A percentile compares a stretch with the other conserved stretches of the same genome.
These are phyloP conservation scores for Arthrobotrys sphaeroides DNA, from an alignment of 2,329 filamentous ascomycete species.

Conservation along the genomic window DNA sequence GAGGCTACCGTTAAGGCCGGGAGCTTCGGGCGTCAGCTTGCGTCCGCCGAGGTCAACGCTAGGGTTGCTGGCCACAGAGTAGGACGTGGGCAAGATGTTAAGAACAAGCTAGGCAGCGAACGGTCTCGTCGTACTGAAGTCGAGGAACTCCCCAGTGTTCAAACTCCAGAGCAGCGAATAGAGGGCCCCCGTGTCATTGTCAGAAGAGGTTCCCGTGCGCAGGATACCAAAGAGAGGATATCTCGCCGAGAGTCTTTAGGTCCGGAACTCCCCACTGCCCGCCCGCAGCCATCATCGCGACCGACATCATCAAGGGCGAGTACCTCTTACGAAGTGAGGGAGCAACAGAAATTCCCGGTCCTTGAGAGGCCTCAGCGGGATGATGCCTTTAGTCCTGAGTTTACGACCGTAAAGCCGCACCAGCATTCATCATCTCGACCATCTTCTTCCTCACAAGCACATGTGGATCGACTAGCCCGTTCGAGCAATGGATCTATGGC, in stretches of 20 bases:
- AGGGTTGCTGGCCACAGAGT: conserved; percentile 40
- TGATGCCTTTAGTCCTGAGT: background rate
- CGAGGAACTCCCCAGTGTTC: background rate
- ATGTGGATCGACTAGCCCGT: conserved; percentile 1
- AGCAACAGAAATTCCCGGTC: background rate
- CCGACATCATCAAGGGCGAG: background rate
- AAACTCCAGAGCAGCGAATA: background rate
- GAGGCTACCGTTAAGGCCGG: conserved; percentile 22
- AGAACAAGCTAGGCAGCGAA: background rate
- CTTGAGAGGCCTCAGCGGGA: conserved; percentile 1
- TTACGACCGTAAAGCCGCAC: background rate
- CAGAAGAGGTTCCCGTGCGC: background rate
- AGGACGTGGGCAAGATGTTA: background rate
- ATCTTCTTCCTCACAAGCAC: background rate
- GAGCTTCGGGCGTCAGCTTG: conserved; percentile 41
- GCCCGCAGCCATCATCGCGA: background rate
- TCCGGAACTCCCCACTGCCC: background rate
- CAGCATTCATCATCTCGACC: background rate
- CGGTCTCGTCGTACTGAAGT: background rate
- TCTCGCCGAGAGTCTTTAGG: background rate
- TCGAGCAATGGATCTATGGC: background rate
- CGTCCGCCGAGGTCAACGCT: conserved; percentile 41
- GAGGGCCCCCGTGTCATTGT: background rate
- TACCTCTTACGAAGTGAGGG: background rate
- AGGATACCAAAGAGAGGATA: background rate